These are phyloP conservation scores for Tricholomella constricta DNA, from an alignment of 768 basidiomycete species.

Conservation along the genomic window DNA sequence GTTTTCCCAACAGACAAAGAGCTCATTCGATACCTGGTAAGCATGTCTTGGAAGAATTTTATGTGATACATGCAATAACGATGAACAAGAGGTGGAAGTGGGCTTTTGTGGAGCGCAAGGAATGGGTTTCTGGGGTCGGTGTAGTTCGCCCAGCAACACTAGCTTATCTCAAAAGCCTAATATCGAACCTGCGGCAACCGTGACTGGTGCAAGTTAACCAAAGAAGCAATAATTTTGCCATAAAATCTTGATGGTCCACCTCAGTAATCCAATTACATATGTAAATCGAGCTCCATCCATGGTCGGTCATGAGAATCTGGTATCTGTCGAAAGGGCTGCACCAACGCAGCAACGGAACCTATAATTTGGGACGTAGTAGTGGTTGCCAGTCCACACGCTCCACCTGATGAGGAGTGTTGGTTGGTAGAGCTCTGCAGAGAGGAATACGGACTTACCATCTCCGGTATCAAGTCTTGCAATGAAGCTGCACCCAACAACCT, in stretches of 20 bases:
- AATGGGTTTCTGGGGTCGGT: conserved; percentile 52
- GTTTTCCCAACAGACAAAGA: conserved; percentile 73
- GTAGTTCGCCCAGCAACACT: conserved; percentile 37
- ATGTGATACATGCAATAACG: not conserved
- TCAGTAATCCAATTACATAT: no score
- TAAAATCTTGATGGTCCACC: no score
- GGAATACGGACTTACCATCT: conserved; percentile 55
- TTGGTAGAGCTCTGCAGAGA: not conserved
- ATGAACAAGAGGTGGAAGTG: conserved; percentile 67
- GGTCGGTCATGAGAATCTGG: not conserved
- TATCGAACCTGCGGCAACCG: conserved; percentile 33
- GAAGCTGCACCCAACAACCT: conserved; percentile 68
- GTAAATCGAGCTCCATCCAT: conserved; percentile 1
- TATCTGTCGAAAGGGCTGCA: not conserved
- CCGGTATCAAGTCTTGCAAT: conserved; percentile 67
- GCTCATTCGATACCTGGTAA: conserved; percentile 63
- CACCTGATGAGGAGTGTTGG: conserved; percentile 37
- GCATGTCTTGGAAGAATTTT: conserved; percentile 26
- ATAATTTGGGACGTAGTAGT: conserved; percentile 34
- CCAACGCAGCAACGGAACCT: not conserved
- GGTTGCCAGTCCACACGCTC: conserved; percentile 73
- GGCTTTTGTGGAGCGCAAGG: conserved; percentile 54
- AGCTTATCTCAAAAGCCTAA: conserved; percentile 40
- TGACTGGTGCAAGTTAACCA: no score
- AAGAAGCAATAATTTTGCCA: no score